Percentiles rank a stretch among this genome's conserved stretches.
phyloP scores from a whole-genome alignment of 83 land plant genomes.

The Larix sibirica region DNA sequence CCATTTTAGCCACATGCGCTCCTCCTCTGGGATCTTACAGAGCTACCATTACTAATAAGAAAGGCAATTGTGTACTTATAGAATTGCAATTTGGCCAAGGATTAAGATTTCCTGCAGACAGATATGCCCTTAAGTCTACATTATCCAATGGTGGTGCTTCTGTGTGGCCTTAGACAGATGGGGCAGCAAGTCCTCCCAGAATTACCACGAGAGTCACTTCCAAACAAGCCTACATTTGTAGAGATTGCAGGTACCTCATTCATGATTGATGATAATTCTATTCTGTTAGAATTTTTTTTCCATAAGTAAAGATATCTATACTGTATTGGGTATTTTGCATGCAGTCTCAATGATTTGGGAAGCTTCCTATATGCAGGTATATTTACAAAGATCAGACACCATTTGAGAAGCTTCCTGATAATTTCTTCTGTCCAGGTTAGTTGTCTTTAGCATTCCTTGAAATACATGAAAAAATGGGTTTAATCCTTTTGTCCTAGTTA shows the following conservation, averaged over 20 bases:
- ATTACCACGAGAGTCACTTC: constrained; percentile 62
- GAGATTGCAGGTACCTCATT: constrained; percentile 69
- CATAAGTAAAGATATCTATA: not conserved
- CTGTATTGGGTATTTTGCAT: not conserved
- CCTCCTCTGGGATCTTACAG: not conserved
- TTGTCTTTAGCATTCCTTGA: too few relatives aligned
- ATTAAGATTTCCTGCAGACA: constrained; percentile 20
- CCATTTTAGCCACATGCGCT: not conserved
- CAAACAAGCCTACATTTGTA: constrained; percentile 75
- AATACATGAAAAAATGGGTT: too few relatives aligned
- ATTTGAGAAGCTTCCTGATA: constrained; percentile 74
- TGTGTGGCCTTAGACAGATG: constrained; percentile 25
- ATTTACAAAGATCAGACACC: constrained; percentile 80
- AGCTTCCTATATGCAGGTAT: constrained; percentile 44
- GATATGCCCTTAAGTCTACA: constrained; percentile 41
- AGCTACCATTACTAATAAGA: not conserved
- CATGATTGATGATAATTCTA: not conserved
- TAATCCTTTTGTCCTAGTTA: too few relatives aligned
- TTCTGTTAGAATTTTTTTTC: not conserved
- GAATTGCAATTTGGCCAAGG: constrained; percentile 7
- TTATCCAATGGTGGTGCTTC: constrained; percentile 42
- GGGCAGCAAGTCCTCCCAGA: constrained; percentile 28
- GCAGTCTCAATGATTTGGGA: not conserved
- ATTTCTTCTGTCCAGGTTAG: constrained; percentile 80
- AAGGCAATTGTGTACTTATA: not conserved